A percentile compares a stretch with the other conserved stretches of the same genome.
Evolutionary conservation across 2,329 filamentous ascomycete species (phyloP).

Genomic region (Ustulina deusta): DNA sequence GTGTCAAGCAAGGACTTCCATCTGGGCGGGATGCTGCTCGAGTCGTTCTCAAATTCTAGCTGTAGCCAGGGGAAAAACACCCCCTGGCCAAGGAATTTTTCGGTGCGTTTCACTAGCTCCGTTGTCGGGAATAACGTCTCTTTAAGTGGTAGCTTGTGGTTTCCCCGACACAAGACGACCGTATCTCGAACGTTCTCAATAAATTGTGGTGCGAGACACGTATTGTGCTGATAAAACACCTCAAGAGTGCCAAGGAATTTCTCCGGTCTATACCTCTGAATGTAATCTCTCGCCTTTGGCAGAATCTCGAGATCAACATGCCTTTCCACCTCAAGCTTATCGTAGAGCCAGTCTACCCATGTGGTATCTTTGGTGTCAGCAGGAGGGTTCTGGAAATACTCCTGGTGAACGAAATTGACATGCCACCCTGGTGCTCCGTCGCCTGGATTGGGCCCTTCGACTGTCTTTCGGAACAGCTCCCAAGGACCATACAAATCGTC

Average conservation of each 20-base stretch:
- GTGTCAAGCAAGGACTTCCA: conserved; percentile 29
- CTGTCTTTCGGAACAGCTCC: conserved; percentile 32
- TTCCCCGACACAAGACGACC: conserved; percentile 10
- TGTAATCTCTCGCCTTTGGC: conserved; percentile 20
- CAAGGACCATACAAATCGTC: conserved; percentile 37
- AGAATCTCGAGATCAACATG: not conserved
- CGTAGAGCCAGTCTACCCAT: conserved; percentile 33
- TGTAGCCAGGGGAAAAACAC: conserved; percentile 42
- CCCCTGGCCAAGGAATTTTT: conserved; percentile 29
- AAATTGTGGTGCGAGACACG: conserved; percentile 3
- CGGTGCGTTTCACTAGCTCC: conserved; percentile 18
- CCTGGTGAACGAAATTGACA: conserved; percentile 31
- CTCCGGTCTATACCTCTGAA: conserved; percentile 36
- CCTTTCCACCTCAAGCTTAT: conserved; percentile 4
- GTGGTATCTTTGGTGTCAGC: not conserved
- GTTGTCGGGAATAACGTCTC: conserved; percentile 36
- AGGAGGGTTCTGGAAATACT: conserved; percentile 13
- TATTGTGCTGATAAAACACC: not conserved
- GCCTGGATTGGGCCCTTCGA: conserved; percentile 22
- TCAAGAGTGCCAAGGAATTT: conserved; percentile 38
- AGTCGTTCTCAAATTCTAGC: conserved; percentile 9
- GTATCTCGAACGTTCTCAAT: not conserved
- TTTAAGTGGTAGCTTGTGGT: conserved; percentile 23
- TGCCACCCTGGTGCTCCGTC: conserved; percentile 27
- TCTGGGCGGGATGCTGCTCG: conserved; percentile 9